These are phyloP conservation scores for Colletotrichum ledebouriae DNA, from an alignment of 2,329 filamentous ascomycete genomes.

Conservation along the genomic window DNA sequence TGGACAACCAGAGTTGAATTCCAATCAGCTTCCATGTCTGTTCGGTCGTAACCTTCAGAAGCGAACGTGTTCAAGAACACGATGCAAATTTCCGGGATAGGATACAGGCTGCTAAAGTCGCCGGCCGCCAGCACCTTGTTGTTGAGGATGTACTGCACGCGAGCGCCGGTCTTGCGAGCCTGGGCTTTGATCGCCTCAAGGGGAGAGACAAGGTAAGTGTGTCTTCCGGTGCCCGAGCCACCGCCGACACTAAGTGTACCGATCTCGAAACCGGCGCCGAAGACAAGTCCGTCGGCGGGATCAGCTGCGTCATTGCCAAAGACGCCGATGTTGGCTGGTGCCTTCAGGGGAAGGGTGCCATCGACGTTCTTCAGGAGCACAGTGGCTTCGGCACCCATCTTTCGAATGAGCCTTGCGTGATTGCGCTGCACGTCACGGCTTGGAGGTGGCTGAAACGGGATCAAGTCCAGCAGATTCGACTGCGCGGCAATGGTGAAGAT, in stretches of 20 bases:
- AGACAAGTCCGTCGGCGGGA: constrained; percentile 36
- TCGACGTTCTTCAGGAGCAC: constrained; percentile 76
- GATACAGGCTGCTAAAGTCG: constrained; percentile 68
- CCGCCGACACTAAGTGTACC: constrained; percentile 77
- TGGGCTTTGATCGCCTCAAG: constrained; percentile 74
- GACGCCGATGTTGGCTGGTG: constrained; percentile 66
- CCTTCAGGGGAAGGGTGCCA: constrained; percentile 68
- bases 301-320: constrained; percentile 77
- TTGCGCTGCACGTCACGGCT: constrained; percentile 67
- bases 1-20: constrained; percentile 72
- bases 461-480: constrained; percentile 21
- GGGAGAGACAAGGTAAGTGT: constrained; percentile 75
- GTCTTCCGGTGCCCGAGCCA: constrained; percentile 72
- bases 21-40: constrained; percentile 72
- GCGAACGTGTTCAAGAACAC: constrained; percentile 78
- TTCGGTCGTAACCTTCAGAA: constrained; percentile 72
- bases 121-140: constrained; percentile 53
- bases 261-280: constrained; percentile 65
- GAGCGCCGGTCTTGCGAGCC: constrained; percentile 64
- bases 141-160: constrained; percentile 64
- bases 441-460: constrained; percentile 56
- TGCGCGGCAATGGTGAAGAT: constrained; percentile 31
- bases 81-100: constrained; percentile 73
- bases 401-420: constrained; percentile 73
- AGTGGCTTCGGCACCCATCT: constrained; percentile 66